Percentiles rank a stretch among this genome's conserved stretches.
These are phyloP conservation scores for Ustulina deusta DNA, from an alignment of 2,329 filamentous ascomycete species.

Conservation along the genomic window DNA sequence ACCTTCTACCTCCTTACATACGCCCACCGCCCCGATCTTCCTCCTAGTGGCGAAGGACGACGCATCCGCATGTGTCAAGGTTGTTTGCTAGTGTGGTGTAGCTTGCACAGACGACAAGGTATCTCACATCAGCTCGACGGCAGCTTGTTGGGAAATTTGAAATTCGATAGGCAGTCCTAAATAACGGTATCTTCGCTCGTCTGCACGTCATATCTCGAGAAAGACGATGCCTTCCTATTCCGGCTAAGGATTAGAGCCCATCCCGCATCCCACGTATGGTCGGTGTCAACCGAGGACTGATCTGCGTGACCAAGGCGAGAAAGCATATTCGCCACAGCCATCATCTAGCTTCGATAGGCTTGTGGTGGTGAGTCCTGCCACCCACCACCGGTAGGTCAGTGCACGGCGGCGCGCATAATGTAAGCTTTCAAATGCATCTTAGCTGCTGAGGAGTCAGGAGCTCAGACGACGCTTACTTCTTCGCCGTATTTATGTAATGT, in stretches of 20 bases:
- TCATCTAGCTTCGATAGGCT: not conserved
- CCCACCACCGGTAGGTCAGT: slow-evolving; percentile 1
- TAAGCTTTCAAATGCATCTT: not conserved
- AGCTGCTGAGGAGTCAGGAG: not conserved
- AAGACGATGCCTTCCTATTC: slow-evolving; percentile 47
- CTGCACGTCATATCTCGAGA: slow-evolving; percentile 50
- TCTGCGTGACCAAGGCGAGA: slow-evolving; percentile 13
- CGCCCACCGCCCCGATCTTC: not conserved
- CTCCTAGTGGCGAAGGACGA: slow-evolving; percentile 42
- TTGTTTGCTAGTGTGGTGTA: slow-evolving; percentile 1
- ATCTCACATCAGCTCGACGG: slow-evolving; percentile 20
- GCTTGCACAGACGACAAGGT: slow-evolving; percentile 27
- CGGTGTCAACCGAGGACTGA: slow-evolving; percentile 27
- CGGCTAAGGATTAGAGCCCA: slow-evolving; percentile 24
- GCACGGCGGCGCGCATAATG: not conserved
- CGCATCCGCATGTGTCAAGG: slow-evolving; percentile 33
- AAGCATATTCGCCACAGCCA: slow-evolving; percentile 15
- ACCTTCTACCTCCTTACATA: not conserved
- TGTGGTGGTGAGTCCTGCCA: slow-evolving; percentile 1
- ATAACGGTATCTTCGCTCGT: slow-evolving; percentile 39
- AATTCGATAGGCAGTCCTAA: slow-evolving; percentile 36
- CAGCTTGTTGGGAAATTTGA: slow-evolving; percentile 37
- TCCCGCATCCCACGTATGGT: slow-evolving; percentile 28
- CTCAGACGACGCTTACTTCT: not conserved
- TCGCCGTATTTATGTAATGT: not conserved